Evolutionary conservation across 2,329 filamentous ascomycete species (phyloP).

Genomic region (Cucurbitaria berberidis): DNA sequence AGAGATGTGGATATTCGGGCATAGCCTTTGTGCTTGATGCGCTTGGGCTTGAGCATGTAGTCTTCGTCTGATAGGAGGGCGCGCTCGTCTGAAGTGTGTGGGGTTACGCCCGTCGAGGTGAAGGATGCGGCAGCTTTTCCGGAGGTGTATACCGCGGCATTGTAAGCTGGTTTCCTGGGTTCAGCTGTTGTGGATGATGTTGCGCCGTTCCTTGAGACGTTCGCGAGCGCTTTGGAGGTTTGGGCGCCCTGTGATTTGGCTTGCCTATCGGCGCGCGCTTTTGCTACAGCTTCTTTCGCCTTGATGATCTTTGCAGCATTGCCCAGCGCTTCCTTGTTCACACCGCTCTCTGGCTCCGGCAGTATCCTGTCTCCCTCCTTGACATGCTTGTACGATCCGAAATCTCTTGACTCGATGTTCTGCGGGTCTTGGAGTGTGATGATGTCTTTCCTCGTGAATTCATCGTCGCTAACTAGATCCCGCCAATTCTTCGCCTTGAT

Average conservation of each 20-base stretch:
- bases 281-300: constrained; percentile 92
- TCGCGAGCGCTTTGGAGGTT: constrained; percentile 24
- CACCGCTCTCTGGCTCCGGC: constrained; percentile 69
- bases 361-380: constrained; percentile 82
- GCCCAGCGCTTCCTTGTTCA: constrained; percentile 82
- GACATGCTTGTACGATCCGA: constrained; percentile 87
- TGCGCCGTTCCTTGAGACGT: constrained; percentile 28
- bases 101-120: constrained; percentile 91
- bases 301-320: constrained; percentile 82
- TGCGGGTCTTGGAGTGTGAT: constrained; percentile 97
- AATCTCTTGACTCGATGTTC: constrained; percentile 79
- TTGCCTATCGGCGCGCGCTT: constrained; percentile 75
- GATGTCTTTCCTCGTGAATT: constrained; percentile 88
- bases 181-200: constrained; percentile 35
- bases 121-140: constrained; percentile 92
- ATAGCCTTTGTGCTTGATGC: constrained; percentile 89
- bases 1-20: constrained; percentile 86
- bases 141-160: constrained; percentile 88
- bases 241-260: constrained; percentile 43
- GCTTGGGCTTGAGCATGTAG: constrained; percentile 90
- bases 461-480: constrained; percentile 84
- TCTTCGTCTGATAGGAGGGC: constrained; percentile 91
- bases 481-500: constrained; percentile 96
- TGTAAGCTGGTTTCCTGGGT: constrained; percentile 61
- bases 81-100: constrained; percentile 85